Evolutionary conservation across 345 rosid species (phyloP), one percentile per base, ranked within the genome.

Genomic region (Euclidium syriacum): DNA sequence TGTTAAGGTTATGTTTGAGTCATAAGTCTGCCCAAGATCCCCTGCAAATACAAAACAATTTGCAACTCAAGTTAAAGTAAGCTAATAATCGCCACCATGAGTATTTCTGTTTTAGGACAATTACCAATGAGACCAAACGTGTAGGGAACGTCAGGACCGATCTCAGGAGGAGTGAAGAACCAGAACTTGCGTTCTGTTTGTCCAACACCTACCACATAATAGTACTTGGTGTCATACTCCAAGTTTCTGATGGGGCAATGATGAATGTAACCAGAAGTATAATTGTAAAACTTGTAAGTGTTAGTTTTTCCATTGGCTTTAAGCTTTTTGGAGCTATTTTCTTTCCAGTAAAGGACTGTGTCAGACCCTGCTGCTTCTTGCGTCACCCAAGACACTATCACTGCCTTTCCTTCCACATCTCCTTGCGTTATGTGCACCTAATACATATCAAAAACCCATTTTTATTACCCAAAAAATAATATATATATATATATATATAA

Each of bases 391-490:
- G 98, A 92, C 36, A 89, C 79, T 58, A 87, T 89, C 77, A 92
- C 78, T 57, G 80, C 94, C 62, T 75, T 83, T 3, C 96, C 98
- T 29, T 67, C 88, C 18, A 65, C 81, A 78, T 92, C 95, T 62
- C 96, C 98, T 85, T 86, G 98, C 52, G 96, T 92, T 79, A 92
- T 77, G 62, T 92, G 95, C 38, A 91, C 95, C 75, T n/a, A n/a
- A n/a, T n/a, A n/a, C n/a, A n/a, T n/a, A n/a, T n/a, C n/a, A n/a
- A n/a, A n/a, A n/a, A n/a, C n/a, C n/a, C n/a, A n/a, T n/a, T n/a
- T n/a, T n/a, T n/a, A n/a, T n/a, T n/a, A n/a, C n/a, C n/a, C n/a
- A n/a, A n/a, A n/a, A n/a, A n/a, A n/a, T n/a, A n/a, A n/a, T n/a
- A n/a, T n/a, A n/a, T n/a, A n/a, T n/a, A n/a, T n/a, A n/a, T n/a